Evolutionary conservation across 768 basidiomycete species (phyloP).

Genomic region (Candolleomyces aberdarensis): DNA sequence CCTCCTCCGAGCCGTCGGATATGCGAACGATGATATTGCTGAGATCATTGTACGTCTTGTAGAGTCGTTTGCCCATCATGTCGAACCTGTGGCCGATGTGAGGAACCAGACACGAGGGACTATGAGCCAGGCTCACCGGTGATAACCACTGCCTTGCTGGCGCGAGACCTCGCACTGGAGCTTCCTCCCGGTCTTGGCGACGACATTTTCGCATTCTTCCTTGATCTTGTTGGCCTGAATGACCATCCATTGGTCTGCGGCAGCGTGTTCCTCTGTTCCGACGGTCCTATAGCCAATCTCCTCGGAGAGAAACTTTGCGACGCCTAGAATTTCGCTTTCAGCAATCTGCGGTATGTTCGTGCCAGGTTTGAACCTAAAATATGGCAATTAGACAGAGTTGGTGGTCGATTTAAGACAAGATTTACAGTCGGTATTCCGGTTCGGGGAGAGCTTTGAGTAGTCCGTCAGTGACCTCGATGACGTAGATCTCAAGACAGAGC

Average conservation of each 20-base stretch:
- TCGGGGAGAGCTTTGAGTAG: constrained; percentile 49
- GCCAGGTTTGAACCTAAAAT: constrained; percentile 38
- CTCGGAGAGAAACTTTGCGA: constrained; percentile 72
- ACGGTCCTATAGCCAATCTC: constrained; percentile 89
- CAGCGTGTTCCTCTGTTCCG: constrained; percentile 84
- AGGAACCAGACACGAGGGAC: background rate
- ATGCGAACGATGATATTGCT: constrained; percentile 87
- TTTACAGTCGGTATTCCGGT: constrained; percentile 54
- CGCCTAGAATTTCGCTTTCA: constrained; percentile 61
- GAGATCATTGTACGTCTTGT: constrained; percentile 86
- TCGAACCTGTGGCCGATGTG: constrained; percentile 63
- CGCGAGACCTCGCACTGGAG: constrained; percentile 92
- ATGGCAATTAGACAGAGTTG: background rate
- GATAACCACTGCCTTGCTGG: constrained; percentile 84
- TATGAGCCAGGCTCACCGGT: constrained; percentile 54
- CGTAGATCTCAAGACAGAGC: background rate
- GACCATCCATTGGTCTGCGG: constrained; percentile 81
- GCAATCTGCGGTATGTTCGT: constrained; percentile 70
- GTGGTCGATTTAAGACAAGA: background rate
- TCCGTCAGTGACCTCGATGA: constrained; percentile 1
- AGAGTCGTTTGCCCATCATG: constrained; percentile 82
- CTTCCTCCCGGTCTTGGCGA: constrained; percentile 44
- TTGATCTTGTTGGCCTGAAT: constrained; percentile 61
- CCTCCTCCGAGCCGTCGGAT: constrained; percentile 67
- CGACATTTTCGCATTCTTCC: constrained; percentile 56